Conservation (phyloP, 1,284 basidiomycete species). For the Melampsora larici-populina region DNA sequence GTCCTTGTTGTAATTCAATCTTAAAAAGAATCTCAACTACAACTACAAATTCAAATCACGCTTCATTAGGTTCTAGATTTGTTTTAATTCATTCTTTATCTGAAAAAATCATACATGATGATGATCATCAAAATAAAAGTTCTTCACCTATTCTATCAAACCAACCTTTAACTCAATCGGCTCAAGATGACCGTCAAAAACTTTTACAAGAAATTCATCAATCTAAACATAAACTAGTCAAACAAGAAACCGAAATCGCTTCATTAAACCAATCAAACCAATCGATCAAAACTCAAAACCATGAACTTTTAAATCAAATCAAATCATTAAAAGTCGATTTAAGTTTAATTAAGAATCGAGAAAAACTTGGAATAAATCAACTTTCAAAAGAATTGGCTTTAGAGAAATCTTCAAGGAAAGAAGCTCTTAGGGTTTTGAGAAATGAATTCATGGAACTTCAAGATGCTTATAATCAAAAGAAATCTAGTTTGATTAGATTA, state of each 20-base stretch:
- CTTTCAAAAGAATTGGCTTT: too few relatives aligned
- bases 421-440: neutral
- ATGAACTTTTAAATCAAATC: neutral
- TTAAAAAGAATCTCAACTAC: neutral
- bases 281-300: neutral
- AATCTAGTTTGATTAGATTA: neutral
- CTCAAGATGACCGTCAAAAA: neutral
- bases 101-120: neutral
- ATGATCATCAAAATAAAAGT: neutral
- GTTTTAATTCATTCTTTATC: constrained; percentile 11
- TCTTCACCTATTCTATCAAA: neutral
- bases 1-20: constrained; percentile 19
- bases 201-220: neutral
- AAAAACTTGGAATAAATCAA: too few relatives aligned
- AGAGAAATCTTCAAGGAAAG: too few relatives aligned
- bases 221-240: neutral
- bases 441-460: neutral
- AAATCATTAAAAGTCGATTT: neutral
- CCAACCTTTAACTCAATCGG: neutral
- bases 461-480: too few relatives aligned
- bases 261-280: neutral
- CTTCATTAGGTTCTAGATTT: neutral
- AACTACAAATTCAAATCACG: neutral
- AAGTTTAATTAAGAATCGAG: neutral
- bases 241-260: neutral